Conservation (phyloP, 768 basidiomycete species). For the Suillus plorans region DNA sequence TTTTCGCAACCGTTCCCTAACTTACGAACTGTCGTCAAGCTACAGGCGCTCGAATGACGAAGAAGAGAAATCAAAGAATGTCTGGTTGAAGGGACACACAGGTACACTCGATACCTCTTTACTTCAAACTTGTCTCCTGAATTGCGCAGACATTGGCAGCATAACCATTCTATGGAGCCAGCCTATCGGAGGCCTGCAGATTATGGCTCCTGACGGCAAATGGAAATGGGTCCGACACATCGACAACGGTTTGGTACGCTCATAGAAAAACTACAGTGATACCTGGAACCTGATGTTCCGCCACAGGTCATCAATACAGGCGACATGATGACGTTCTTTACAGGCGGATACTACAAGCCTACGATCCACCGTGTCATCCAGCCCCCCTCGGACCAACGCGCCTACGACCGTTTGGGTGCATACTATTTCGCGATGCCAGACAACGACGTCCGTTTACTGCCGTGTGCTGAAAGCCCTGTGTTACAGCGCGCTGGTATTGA, state of each 20-base stretch:
- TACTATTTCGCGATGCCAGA: conserved; percentile 36
- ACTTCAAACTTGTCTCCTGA: not conserved
- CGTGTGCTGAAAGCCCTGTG: conserved; percentile 31
- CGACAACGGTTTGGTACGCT: conserved; percentile 34
- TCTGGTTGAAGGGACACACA: conserved; percentile 40
- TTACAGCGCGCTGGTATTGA: conserved; percentile 31
- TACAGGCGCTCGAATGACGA: conserved; percentile 27
- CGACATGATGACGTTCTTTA: conserved; percentile 33
- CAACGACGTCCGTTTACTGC: conserved; percentile 29
- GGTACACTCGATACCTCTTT: conserved; percentile 18
- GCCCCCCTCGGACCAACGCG: conserved; percentile 35
- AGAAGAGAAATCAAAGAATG: conserved; percentile 10
- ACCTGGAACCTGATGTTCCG: not conserved
- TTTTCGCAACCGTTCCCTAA: not conserved
- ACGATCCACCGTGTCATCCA: conserved; percentile 40
- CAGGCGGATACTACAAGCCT: conserved; percentile 36
- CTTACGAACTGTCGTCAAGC: conserved; percentile 14
- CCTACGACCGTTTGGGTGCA: conserved; percentile 33
- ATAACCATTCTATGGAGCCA: conserved; percentile 39
- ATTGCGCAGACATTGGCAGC: conserved; percentile 29
- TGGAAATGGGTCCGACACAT: conserved; percentile 39
- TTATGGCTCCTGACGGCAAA: conserved; percentile 32
- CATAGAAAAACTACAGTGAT: not conserved
- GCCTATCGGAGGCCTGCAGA: conserved; percentile 37
- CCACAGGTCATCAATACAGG: conserved; percentile 41